Evolutionary conservation across 2,329 filamentous ascomycete species (phyloP), one percentile per base, ranked within the genome.

Genomic region (Neopestalotiopsis rosae): DNA sequence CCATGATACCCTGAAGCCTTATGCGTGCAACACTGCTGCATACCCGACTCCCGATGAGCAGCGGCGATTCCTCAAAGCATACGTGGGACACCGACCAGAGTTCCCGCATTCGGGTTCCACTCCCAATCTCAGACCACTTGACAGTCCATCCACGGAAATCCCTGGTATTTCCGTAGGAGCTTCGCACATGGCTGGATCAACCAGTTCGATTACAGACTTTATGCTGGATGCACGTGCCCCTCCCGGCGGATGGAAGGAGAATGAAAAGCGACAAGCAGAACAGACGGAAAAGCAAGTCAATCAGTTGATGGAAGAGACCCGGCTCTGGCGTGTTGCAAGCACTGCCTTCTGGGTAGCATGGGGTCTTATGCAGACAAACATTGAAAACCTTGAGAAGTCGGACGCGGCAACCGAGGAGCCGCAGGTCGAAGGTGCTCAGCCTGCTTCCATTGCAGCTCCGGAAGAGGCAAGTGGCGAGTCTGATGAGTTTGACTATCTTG

Each of bases 321-420:
- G 90, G 17, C 84, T 97, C 61, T 99, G 96, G 96, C 90, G 96
- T 3, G 85, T 93, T 0, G 93, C 94, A 52, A 97, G 96, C 81
- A 94, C 92, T 45, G 94, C 94, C 1, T 90, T 93, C 81, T 99
- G 96, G 96, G 89, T 97, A 30, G 93, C 94, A 1, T 99, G 96
- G 96, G 96, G 96, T 30, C 94, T 98, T 71, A 92, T 99, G 65
- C 96, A 99, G 81, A 95, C 96, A 62, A 95, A 96, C 78, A 86
- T 97, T 1, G 90, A 93, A 0, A 93, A 91, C 0, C 85, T 95
- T 78, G 89, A 91, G 13, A 28, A 62, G 34, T 38, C 42, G 34
- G 45, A 62, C 12, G 3, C 61, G 24, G 24, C 6, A 14, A 83
- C 84, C 45, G 81, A 80, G 34, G 34, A 38, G 14, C 74, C 73